Conservation (phyloP, 2,329 filamentous ascomycete species). For the Aspergillus pseudoterreus region DNA sequence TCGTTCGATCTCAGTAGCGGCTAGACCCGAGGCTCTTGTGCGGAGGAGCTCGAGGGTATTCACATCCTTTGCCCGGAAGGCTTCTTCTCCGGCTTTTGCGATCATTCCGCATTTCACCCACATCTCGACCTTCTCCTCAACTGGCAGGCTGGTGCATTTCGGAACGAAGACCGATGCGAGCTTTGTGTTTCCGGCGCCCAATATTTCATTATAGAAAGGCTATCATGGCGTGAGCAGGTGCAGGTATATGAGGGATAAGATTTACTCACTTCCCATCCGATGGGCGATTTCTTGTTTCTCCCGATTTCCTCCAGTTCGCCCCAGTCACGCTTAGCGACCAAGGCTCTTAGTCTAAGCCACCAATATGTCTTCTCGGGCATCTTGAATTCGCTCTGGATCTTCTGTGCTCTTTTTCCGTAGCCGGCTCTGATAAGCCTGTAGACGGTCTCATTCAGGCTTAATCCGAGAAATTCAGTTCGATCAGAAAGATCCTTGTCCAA, state of each 20-base stretch:
- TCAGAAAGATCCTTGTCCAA: constrained; percentile 78
- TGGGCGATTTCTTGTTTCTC: constrained; percentile 74
- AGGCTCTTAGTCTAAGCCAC: constrained; percentile 80
- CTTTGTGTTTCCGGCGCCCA: constrained; percentile 85
- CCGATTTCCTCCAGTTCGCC: constrained; percentile 83
- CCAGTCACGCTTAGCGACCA: constrained; percentile 90
- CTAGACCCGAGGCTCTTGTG: constrained; percentile 67
- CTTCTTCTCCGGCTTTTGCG: constrained; percentile 86
- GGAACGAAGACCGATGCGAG: constrained; percentile 79
- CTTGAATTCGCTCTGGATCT: constrained; percentile 87
- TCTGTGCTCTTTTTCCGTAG: constrained; percentile 79
- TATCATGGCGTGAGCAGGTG: constrained; percentile 40
- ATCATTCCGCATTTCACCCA: constrained; percentile 94
- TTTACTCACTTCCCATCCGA: constrained; percentile 83
- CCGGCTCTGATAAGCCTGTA: constrained; percentile 81
- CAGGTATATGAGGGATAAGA: constrained; percentile 10
- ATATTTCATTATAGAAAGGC: constrained; percentile 87
- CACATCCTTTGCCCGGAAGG: constrained; percentile 73
- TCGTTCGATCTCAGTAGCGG: constrained; percentile 76
- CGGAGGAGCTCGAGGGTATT: constrained; percentile 71
- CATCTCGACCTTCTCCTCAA: constrained; percentile 76
- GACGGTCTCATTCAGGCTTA: constrained; percentile 87
- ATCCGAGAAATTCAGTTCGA: constrained; percentile 64
- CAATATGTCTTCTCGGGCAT: constrained; percentile 85
- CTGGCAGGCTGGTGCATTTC: constrained; percentile 72